phyloP scores from a whole-genome alignment of 2,329 filamentous ascomycete species.

The Aschersonia sp. region DNA sequence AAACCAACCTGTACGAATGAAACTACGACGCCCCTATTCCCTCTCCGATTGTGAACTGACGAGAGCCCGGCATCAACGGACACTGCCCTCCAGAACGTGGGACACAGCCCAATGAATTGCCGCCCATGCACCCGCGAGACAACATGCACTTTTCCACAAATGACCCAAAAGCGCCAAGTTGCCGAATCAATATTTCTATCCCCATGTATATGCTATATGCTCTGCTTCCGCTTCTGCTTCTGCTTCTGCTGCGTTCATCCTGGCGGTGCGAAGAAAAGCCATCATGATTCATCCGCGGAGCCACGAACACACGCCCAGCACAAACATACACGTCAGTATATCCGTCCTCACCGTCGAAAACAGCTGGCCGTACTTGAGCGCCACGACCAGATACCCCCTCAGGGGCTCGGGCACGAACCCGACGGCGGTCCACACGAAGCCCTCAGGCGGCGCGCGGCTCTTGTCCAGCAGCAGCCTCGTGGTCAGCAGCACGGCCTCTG shows the following conservation, averaged over 20 bases:
- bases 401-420: slow-evolving; percentile 52
- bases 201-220: no score
- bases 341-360: slow-evolving; percentile 58
- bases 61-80: no score
- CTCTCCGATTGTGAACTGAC: no score
- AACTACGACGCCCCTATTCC: no score
- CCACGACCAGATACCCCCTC: slow-evolving; percentile 44
- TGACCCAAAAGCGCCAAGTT: no score
- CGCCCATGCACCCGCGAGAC: no score
- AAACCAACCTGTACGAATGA: no score
- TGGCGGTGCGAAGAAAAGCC: not conserved
- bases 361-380: slow-evolving; percentile 53
- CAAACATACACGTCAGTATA: slow-evolving; percentile 63
- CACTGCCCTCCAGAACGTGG: no score
- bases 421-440: slow-evolving; percentile 47
- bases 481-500: slow-evolving; percentile 57
- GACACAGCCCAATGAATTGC: no score
- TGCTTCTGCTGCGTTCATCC: not conserved
- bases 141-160: no score
- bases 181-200: no score
- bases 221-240: no score
- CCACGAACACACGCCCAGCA: slow-evolving; percentile 47
- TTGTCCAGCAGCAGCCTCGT: slow-evolving; percentile 57
- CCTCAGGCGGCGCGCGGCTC: slow-evolving; percentile 37
- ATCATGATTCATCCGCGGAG: slow-evolving; percentile 7